Conservation (phyloP, 768 basidiomycete species). For the Xerocomellus chrysenteron region DNA sequence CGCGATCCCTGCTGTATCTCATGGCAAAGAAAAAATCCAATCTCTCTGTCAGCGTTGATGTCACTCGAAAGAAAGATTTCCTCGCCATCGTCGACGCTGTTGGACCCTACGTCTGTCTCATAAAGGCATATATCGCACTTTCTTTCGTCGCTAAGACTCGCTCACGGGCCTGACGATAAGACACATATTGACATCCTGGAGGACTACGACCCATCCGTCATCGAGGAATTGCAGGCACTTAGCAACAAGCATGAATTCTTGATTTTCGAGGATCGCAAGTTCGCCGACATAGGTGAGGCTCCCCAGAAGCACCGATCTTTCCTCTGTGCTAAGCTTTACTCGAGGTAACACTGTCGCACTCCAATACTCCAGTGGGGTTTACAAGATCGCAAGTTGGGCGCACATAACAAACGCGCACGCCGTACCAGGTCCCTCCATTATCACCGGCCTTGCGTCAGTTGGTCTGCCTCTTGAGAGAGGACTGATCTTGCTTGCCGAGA, state of each 20-base stretch:
- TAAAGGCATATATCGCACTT: conserved; percentile 65
- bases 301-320: not conserved
- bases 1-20: conserved; percentile 71
- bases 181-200: conserved; percentile 96
- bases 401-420: conserved; percentile 97
- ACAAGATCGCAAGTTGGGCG: conserved; percentile 94
- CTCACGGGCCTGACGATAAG: conserved; percentile 46
- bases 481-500: conserved; percentile 89
- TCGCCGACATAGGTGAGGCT: conserved; percentile 90
- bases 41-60: conserved; percentile 94
- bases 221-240: conserved; percentile 66
- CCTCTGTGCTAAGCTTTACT: conserved; percentile 1
- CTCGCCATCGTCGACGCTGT: conserved; percentile 85
- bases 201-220: conserved; percentile 77
- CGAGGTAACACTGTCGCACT: conserved; percentile 93
- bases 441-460: conserved; percentile 84
- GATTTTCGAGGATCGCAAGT: conserved; percentile 98
- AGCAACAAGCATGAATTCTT: conserved; percentile 85
- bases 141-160: conserved; percentile 5
- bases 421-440: conserved; percentile 92
- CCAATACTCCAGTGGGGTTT: conserved; percentile 90
- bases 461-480: conserved; percentile 82
- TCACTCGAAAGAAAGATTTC: conserved; percentile 75
- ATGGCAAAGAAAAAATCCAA: conserved; percentile 89
- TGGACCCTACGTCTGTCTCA: conserved; percentile 86